Percentiles rank a stretch among this genome's conserved stretches.
These are phyloP conservation scores for Lentinula sp. DNA, from an alignment of 768 basidiomycete species.

Conservation along the genomic window DNA sequence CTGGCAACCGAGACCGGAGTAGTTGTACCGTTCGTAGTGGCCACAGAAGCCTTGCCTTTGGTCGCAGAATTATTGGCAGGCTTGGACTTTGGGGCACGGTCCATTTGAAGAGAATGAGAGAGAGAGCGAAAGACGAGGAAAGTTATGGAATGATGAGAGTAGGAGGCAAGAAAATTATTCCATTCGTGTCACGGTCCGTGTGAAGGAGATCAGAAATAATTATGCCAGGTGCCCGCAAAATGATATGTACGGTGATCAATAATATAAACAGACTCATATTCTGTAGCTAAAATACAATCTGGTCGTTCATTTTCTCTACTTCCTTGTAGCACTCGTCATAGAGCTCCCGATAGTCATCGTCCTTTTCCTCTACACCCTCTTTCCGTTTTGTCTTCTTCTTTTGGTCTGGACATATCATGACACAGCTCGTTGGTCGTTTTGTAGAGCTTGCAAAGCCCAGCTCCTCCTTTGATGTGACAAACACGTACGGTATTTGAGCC, in stretches of 20 bases:
- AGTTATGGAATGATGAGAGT: background rate
- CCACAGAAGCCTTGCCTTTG: slow-evolving; percentile 32
- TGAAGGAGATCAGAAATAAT: background rate
- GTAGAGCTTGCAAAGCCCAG: slow-evolving; percentile 94
- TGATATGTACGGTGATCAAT: background rate
- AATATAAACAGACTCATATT: background rate
- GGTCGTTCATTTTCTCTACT: slow-evolving; percentile 73
- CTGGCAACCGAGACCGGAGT: slow-evolving; percentile 35
- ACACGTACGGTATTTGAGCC: slow-evolving; percentile 84
- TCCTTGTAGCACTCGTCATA: slow-evolving; percentile 86
- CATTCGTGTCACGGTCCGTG: background rate
- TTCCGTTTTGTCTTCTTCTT: slow-evolving; percentile 67
- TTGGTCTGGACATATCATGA: slow-evolving; percentile 84
- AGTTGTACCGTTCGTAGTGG: slow-evolving; percentile 41
- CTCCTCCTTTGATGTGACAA: slow-evolving; percentile 90
- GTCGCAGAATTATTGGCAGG: slow-evolving; percentile 32
- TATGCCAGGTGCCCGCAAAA: background rate
- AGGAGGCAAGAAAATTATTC: background rate
- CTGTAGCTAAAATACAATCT: slow-evolving; percentile 44
- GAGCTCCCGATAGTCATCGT: slow-evolving; percentile 81
- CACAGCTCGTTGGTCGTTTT: slow-evolving; percentile 97
- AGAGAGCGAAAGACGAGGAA: slow-evolving; percentile 16
- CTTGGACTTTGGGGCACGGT: slow-evolving; percentile 49
- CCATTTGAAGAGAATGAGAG: slow-evolving; percentile 22
- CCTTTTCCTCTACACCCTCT: slow-evolving; percentile 51